phyloP scores from a whole-genome alignment of 768 basidiomycete species.

The Pleurotus salmoneostramineus region DNA sequence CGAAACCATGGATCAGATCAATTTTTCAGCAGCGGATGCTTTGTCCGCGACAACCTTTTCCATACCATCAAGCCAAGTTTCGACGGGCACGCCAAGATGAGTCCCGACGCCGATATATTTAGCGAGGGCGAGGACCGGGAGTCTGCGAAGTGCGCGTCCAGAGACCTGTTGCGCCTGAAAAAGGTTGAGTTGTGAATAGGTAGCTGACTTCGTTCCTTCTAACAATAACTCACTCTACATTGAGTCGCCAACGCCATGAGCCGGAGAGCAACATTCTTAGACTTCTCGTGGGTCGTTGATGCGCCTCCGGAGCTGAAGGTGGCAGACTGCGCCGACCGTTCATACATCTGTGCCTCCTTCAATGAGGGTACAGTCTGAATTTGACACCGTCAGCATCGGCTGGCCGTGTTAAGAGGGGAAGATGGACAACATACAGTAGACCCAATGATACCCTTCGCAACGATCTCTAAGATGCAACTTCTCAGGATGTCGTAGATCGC shows the following conservation, averaged over 20 bases:
- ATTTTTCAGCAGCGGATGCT: constrained; percentile 44
- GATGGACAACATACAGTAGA: constrained; percentile 43
- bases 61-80: constrained; percentile 84
- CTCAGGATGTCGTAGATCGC: constrained; percentile 93
- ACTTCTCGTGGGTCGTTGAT: constrained; percentile 32
- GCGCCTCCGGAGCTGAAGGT: background rate
- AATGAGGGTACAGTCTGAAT: constrained; percentile 58
- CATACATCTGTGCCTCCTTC: constrained; percentile 57
- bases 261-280: constrained; percentile 50
- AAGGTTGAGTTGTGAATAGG: background rate
- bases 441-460: constrained; percentile 66
- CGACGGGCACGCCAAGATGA: constrained; percentile 38
- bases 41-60: constrained; percentile 66
- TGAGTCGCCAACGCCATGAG: constrained; percentile 67
- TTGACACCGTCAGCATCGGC: background rate
- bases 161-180: constrained; percentile 75
- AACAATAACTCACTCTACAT: constrained; percentile 64
- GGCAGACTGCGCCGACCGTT: constrained; percentile 28
- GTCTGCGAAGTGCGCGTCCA: constrained; percentile 83
- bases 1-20: constrained; percentile 21
- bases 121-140: constrained; percentile 94
- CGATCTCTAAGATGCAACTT: constrained; percentile 77
- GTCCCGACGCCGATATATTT: constrained; percentile 57
- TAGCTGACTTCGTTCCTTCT: background rate
- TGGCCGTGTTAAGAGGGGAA: too few relatives aligned